phyloP scores from a whole-genome alignment of 2,329 filamentous ascomycete species.

The Diaporthe batatas region DNA sequence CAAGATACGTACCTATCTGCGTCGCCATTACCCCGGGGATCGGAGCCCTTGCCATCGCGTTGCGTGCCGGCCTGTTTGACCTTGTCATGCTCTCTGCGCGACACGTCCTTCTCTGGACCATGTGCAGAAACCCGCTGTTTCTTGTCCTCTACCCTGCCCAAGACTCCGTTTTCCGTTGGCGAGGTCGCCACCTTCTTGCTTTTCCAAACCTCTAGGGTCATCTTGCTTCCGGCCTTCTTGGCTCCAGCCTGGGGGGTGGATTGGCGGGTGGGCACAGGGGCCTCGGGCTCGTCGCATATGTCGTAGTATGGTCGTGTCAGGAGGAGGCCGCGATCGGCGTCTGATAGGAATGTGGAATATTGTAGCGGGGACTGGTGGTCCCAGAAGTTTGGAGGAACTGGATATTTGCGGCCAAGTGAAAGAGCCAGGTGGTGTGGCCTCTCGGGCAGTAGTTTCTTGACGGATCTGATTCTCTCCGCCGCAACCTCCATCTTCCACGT shows the following conservation, averaged over 20 bases:
- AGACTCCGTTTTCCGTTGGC: slow-evolving; percentile 49
- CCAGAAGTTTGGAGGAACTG: slow-evolving; percentile 58
- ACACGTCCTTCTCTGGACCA: slow-evolving; percentile 40
- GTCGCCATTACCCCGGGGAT: slow-evolving; percentile 37
- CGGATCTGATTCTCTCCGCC: slow-evolving; percentile 67
- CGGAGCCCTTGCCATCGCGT: slow-evolving; percentile 37
- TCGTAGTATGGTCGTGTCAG: slow-evolving; percentile 70
- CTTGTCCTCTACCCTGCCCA: slow-evolving; percentile 44
- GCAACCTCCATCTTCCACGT: slow-evolving; percentile 68
- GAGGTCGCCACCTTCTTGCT: slow-evolving; percentile 61
- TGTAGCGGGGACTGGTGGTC: slow-evolving; percentile 62
- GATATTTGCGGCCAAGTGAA: slow-evolving; percentile 62
- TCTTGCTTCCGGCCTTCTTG: slow-evolving; percentile 58
- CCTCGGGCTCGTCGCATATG: slow-evolving; percentile 65
- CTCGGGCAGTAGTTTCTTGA: slow-evolving; percentile 65
- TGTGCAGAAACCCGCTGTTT: slow-evolving; percentile 42
- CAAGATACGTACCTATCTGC: slow-evolving; percentile 40
- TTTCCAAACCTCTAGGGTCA: slow-evolving; percentile 72
- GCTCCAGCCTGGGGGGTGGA: slow-evolving; percentile 46
- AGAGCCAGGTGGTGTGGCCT: slow-evolving; percentile 67
- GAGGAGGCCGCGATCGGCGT: slow-evolving; percentile 70
- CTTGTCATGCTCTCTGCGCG: slow-evolving; percentile 44
- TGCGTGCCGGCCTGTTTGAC: slow-evolving; percentile 39
- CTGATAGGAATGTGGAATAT: slow-evolving; percentile 69
- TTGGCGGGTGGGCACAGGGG: slow-evolving; percentile 42